Conservation (phyloP, 495 filamentous ascomycete genomes). For the Saxophila tyrrhenica region DNA sequence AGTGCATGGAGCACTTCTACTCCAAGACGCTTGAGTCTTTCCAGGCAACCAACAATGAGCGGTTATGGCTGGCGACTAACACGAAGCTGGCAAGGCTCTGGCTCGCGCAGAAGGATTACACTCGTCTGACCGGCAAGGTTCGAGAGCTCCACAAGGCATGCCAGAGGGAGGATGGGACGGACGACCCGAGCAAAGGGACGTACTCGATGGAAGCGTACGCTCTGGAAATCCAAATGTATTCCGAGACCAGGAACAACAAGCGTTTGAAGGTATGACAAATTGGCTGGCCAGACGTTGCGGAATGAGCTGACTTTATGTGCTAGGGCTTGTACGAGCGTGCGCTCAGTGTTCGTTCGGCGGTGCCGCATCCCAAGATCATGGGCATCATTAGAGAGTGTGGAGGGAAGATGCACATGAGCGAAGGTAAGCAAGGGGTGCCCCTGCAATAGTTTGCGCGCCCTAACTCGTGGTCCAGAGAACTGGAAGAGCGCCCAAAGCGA, state of each 20-base stretch:
- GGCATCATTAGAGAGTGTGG: constrained; percentile 97
- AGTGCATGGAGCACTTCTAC: constrained; percentile 94
- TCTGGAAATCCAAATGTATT: constrained; percentile 97
- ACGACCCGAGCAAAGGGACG: constrained; percentile 92
- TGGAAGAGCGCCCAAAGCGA: constrained; percentile 96
- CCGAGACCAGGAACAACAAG: constrained; percentile 94
- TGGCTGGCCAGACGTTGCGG: background rate
- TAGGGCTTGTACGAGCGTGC: constrained; percentile 76
- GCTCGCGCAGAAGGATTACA: constrained; percentile 82
- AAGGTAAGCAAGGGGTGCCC: constrained; percentile 35
- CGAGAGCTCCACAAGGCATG: constrained; percentile 83
- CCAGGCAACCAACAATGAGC: constrained; percentile 94
- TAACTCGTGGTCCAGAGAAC: constrained; percentile 47
- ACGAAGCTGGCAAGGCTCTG: constrained; percentile 89
- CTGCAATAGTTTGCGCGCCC: constrained; percentile 3
- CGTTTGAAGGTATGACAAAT: constrained; percentile 57
- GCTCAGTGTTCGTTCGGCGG: constrained; percentile 80
- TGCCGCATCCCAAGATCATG: constrained; percentile 98
- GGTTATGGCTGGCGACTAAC: constrained; percentile 96
- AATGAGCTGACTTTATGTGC: constrained; percentile 15
- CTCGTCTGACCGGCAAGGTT: constrained; percentile 67
- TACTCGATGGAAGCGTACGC: constrained; percentile 94
- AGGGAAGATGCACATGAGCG: constrained; percentile 99
- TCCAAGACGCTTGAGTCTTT: constrained; percentile 85
- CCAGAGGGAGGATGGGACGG: constrained; percentile 75